These are phyloP conservation scores for Sporisorium exsertum DNA, from an alignment of 1,284 basidiomycete genomes.

Conservation along the genomic window DNA sequence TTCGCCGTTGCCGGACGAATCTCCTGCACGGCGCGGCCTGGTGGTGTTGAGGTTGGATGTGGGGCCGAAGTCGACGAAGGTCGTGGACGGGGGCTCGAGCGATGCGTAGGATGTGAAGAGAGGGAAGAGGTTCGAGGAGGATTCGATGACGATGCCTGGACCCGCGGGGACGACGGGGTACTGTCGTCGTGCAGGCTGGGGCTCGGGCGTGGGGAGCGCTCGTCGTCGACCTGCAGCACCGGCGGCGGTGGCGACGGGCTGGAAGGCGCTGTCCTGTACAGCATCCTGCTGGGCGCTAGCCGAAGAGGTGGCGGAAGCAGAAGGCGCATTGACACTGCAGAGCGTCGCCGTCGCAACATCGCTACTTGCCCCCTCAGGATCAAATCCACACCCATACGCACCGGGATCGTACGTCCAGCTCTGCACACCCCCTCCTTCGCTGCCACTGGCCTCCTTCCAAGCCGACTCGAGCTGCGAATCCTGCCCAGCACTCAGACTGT, in stretches of 20 bases:
- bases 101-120: constrained; percentile 44
- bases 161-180: constrained; percentile 4
- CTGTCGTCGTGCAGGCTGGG: constrained; percentile 15
- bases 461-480: constrained; percentile 11
- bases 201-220: constrained; percentile 21
- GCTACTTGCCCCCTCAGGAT: not conserved
- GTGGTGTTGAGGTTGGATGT: constrained; percentile 38
- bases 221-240: constrained; percentile 1
- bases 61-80: constrained; percentile 39
- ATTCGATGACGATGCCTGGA: not conserved
- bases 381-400: constrained; percentile 40
- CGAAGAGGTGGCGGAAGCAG: constrained; percentile 5
- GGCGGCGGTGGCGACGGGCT: constrained; percentile 3
- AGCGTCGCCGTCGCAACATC: constrained; percentile 24
- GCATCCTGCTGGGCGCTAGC: not conserved
- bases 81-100: constrained; percentile 23
- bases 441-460: constrained; percentile 2
- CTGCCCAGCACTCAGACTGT: constrained; percentile 10
- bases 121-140: constrained; percentile 32
- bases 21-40: constrained; percentile 18
- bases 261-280: constrained; percentile 2
- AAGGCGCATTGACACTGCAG: constrained; percentile 26
- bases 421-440: not conserved
- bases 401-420: constrained; percentile 44
- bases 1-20: constrained; percentile 43